Conservation (phyloP, 2,329 filamentous ascomycete genomes). For the Colletotrichum sublineola region DNA sequence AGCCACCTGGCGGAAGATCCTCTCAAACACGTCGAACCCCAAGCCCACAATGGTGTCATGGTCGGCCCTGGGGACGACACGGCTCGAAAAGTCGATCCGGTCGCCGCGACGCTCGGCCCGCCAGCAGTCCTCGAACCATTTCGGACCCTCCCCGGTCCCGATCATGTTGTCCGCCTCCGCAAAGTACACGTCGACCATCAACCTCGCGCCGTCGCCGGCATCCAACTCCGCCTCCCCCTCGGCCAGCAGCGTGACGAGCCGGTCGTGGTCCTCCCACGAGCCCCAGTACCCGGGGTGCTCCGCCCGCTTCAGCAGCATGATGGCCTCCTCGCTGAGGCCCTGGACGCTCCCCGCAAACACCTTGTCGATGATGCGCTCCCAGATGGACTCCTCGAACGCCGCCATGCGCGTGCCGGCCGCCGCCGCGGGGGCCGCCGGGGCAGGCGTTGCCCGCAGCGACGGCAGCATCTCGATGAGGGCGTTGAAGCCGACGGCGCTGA, state of each 20-base stretch:
- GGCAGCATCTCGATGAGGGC: slow-evolving; percentile 18
- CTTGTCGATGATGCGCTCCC: slow-evolving; percentile 41
- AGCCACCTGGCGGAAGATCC: slow-evolving; percentile 21
- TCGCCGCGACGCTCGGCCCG: slow-evolving; percentile 16
- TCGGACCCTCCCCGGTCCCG: slow-evolving; percentile 45
- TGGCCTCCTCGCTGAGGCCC: slow-evolving; percentile 48
- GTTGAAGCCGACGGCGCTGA: background rate
- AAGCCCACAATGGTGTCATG: slow-evolving; percentile 41
- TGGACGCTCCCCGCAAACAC: slow-evolving; percentile 46
- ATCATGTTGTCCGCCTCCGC: slow-evolving; percentile 49
- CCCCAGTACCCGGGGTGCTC: slow-evolving; percentile 45
- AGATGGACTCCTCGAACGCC: slow-evolving; percentile 44
- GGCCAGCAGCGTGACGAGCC: slow-evolving; percentile 46
- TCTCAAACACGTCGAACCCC: slow-evolving; percentile 16
- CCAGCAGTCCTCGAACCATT: slow-evolving; percentile 50
- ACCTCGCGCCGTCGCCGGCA: slow-evolving; percentile 35
- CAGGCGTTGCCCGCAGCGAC: background rate
- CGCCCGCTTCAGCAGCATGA: slow-evolving; percentile 48
- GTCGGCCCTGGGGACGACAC: slow-evolving; percentile 45
- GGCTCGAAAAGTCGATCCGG: slow-evolving; percentile 44
- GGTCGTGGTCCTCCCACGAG: slow-evolving; percentile 50
- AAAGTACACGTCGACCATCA: slow-evolving; percentile 48
- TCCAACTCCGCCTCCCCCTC: slow-evolving; percentile 24
- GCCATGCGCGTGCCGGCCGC: background rate
- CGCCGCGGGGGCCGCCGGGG: background rate